Conservation (phyloP, 1,139 yeast species). For the Yamadazyma trypodendri region DNA sequence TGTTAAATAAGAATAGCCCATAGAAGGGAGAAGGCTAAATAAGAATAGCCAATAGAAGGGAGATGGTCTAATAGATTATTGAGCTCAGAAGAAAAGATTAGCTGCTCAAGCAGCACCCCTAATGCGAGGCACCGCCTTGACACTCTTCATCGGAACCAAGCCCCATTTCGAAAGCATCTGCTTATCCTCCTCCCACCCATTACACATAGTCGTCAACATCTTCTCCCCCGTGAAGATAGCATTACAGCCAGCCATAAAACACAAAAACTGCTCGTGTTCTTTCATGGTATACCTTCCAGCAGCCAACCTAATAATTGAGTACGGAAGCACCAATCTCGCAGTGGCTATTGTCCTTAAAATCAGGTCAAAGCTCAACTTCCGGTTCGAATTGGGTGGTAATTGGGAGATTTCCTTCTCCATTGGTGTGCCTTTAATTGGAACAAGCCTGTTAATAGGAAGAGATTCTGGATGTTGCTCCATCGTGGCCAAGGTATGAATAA, state of each 20-base stretch:
- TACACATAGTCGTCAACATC: constrained; percentile 81
- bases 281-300: constrained; percentile 84
- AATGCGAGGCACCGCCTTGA: no score
- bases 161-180: constrained; percentile 73
- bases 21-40: no score
- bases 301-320: constrained; percentile 67
- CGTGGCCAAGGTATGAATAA: constrained; percentile 64
- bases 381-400: constrained; percentile 15
- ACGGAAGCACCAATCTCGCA: constrained; percentile 74
- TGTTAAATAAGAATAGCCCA: no score
- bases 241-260: constrained; percentile 77
- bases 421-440: constrained; percentile 80
- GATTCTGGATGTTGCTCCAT: constrained; percentile 75
- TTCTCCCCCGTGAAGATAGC: constrained; percentile 81
- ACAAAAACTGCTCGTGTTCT: constrained; percentile 70
- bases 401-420: constrained; percentile 56
- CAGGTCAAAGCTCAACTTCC: constrained; percentile 54
- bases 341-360: constrained; percentile 72
- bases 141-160: constrained; percentile 58
- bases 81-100: no score
- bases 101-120: no score
- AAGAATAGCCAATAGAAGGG: no score
- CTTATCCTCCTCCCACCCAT: constrained; percentile 82
- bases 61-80: no score
- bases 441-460: constrained; percentile 74